These are phyloP conservation scores for Phaeolepiota aurea DNA, from an alignment of 768 basidiomycete genomes.

Conservation along the genomic window DNA sequence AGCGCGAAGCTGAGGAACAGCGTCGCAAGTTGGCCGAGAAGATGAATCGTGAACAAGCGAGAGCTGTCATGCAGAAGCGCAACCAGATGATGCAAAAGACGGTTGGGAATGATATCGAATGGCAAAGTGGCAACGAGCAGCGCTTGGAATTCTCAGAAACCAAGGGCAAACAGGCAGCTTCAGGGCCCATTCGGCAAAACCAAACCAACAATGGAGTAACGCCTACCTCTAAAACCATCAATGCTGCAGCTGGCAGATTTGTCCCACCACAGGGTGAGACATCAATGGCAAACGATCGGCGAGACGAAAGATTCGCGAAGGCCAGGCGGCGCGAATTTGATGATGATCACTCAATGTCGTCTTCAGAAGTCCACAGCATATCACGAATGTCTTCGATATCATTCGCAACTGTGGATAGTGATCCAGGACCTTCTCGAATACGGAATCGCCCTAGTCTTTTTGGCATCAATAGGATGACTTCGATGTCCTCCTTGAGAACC, in stretches of 20 bases:
- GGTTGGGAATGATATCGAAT: constrained; percentile 50
- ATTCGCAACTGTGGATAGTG: constrained; percentile 78
- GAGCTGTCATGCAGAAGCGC: constrained; percentile 89
- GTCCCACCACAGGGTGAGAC: constrained; percentile 17
- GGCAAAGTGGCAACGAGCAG: constrained; percentile 43
- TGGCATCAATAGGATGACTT: constrained; percentile 68
- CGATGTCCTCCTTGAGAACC: constrained; percentile 67
- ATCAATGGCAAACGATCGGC: constrained; percentile 17
- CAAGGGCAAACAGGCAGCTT: constrained; percentile 46
- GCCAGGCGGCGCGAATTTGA: constrained; percentile 78
- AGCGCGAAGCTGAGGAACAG: constrained; percentile 78
- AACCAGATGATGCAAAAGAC: constrained; percentile 62
- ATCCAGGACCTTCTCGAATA: constrained; percentile 69
- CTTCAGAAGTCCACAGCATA: constrained; percentile 73
- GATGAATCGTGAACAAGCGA: constrained; percentile 77
- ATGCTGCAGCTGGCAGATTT: constrained; percentile 58
- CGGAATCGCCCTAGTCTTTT: constrained; percentile 56
- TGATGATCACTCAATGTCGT: constrained; percentile 89
- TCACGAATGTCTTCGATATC: constrained; percentile 73
- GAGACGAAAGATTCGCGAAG: constrained; percentile 62
- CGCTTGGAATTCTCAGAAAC: constrained; percentile 32
- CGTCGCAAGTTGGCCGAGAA: constrained; percentile 69
- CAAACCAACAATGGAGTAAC: constrained; percentile 31
- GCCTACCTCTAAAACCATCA: constrained; percentile 37
- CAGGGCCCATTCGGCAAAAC: constrained; percentile 58